Percentiles rank a stretch among this genome's conserved stretches.
These are phyloP conservation scores for Colletotrichum chrysophilum DNA, from an alignment of 2,329 filamentous ascomycete species.

Conservation along the genomic window DNA sequence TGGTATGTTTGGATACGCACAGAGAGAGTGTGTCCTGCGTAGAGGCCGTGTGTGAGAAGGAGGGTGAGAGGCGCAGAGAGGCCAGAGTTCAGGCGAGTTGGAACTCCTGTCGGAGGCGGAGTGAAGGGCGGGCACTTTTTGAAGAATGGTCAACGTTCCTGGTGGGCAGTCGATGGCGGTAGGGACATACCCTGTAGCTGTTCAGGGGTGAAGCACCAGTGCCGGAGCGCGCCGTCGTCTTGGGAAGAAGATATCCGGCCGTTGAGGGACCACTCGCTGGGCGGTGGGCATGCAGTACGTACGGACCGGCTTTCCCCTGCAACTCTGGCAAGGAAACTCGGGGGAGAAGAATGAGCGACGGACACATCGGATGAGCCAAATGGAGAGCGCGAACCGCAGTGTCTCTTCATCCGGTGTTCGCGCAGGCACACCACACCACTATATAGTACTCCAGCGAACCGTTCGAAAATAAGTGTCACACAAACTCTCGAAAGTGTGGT, in stretches of 20 bases:
- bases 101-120: neutral
- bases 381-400: neutral
- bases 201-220: neutral
- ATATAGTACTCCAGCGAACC: neutral
- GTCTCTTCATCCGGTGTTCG: neutral
- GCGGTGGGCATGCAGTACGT: neutral
- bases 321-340: neutral
- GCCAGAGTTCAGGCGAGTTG: neutral
- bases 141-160: neutral
- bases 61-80: neutral
- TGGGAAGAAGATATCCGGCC: neutral
- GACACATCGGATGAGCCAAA: neutral
- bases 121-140: neutral
- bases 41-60: neutral
- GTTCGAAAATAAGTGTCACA: neutral
- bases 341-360: neutral
- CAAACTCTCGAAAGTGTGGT: slow-evolving; percentile 8
- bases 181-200: neutral
- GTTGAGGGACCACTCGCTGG: neutral
- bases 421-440: neutral
- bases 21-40: neutral
- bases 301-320: neutral
- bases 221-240: neutral
- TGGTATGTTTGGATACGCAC: neutral
- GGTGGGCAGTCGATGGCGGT: neutral